Base-by-base conservation (phyloP, 352 stramenopile genomes). In the Pythium monospermum region DNA sequence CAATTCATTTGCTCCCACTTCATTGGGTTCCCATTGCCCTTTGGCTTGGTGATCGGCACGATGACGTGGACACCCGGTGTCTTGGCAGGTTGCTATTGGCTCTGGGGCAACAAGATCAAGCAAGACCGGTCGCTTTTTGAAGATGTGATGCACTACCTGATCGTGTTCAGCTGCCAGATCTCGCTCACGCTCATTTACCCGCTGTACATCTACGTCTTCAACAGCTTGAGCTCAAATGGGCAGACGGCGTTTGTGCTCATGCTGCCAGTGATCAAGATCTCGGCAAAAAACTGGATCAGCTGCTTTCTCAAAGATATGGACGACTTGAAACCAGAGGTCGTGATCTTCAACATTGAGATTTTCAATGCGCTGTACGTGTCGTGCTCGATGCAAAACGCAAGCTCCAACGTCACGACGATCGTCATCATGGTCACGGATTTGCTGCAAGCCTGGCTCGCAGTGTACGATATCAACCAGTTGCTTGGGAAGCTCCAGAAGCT, bases 261-360 rank as follows among this genome's bases (percentile, higher is more conserved):
- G 4, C 50, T 78, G 4, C 59, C 72, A 1, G 3, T 77, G 3
- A 66, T 83, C 49, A 75, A 83, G 39, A 57, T 79, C 18, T 41
- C 36, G 8, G 44, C 57, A 8, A 76, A 78, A 40, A 81, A 81
- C 48, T 59, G 43, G 53, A 69, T 66, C 15, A 41, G 42, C 13
- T 28, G 32, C 22, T 64, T 57, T 16, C 48, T 71, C 16, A 11
- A 33, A 10, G 16, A 51, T 7, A 4, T 61, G 10, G 52, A 66
- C 19, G 71, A 82, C 28, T 12, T 63, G 6, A 73, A 77, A 27
- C 66, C 69, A 4, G 59, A 80, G 51, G 53, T 60, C 1, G 57
- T 77, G 0, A 77, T 74, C 32, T 73, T 83, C 49, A 73, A 76
- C 25, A 61, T 71, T 6, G 63, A 83, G n/a, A 47, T 83, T 38